These are phyloP conservation scores for Penicillium ochrochloron DNA, from an alignment of 495 filamentous ascomycete species.

Conservation along the genomic window DNA sequence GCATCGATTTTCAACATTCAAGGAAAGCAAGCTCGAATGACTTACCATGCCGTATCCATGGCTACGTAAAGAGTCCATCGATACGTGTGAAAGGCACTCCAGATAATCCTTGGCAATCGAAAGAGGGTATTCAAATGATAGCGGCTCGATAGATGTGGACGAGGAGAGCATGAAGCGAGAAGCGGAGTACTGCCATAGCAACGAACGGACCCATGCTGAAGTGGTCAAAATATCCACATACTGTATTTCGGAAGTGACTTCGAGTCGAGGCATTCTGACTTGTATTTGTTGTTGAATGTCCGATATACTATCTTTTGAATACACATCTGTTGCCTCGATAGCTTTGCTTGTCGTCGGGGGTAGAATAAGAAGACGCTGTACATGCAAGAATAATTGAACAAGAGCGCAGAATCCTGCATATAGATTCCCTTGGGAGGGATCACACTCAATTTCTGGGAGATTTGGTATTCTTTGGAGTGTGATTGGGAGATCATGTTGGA, in stretches of 20 bases:
- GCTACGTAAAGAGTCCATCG: conserved; percentile 17
- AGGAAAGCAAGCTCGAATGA: neutral
- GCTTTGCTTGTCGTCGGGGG: conserved; percentile 2
- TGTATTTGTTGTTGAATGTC: conserved; percentile 11
- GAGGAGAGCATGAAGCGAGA: conserved; percentile 29
- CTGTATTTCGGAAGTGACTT: conserved; percentile 16
- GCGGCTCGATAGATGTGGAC: conserved; percentile 17
- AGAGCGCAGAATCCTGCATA: conserved; percentile 20
- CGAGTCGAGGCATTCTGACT: conserved; percentile 8
- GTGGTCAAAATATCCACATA: conserved; percentile 27
- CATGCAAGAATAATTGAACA: conserved; percentile 19
- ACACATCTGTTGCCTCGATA: conserved; percentile 13
- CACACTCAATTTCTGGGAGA: conserved; percentile 15
- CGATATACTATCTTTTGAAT: conserved; percentile 13
- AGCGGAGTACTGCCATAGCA: conserved; percentile 28
- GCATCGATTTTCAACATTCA: neutral
- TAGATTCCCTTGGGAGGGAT: conserved; percentile 12
- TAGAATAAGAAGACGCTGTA: conserved; percentile 17
- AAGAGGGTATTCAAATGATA: conserved; percentile 25
- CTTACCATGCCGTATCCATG: conserved; percentile 30
- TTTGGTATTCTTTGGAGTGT: conserved; percentile 22
- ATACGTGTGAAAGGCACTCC: conserved; percentile 19
- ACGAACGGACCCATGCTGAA: conserved; percentile 23
- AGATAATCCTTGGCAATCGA: conserved; percentile 25
- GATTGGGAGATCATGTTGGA: conserved; percentile 26